phyloP scores from a whole-genome alignment of 1,284 basidiomycete species.

The Ceratobasidium sp. region DNA sequence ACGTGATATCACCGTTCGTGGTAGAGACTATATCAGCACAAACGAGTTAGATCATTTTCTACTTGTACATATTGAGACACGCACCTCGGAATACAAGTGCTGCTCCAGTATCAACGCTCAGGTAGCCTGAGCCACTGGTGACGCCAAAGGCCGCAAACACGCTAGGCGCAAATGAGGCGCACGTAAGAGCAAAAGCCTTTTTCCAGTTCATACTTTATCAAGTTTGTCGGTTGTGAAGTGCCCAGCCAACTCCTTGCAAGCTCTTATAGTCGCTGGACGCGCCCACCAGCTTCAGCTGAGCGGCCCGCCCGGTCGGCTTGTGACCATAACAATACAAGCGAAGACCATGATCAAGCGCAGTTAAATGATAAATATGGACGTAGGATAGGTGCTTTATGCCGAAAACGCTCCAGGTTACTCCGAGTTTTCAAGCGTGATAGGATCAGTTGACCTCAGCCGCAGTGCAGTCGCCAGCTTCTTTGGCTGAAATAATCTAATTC shows the following conservation, averaged over 20 bases:
- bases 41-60: background rate
- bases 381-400: background rate
- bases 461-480: background rate
- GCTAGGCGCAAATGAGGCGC: constrained; percentile 8
- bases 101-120: constrained; percentile 42
- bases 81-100: constrained; percentile 41
- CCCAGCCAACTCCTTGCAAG: background rate
- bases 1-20: constrained; percentile 44
- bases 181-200: background rate
- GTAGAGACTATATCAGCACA: constrained; percentile 27
- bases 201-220: constrained; percentile 17
- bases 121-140: constrained; percentile 30
- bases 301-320: constrained; percentile 3
- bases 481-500: background rate
- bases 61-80: background rate
- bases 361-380: background rate
- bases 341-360: background rate
- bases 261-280: background rate
- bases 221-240: background rate
- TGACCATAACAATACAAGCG: background rate
- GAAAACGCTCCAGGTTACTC: constrained; percentile 23
- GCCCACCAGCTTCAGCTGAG: background rate
- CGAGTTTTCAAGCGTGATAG: constrained; percentile 10
- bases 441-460: constrained; percentile 17
- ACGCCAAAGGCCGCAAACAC: constrained; percentile 44